Base-by-base conservation (phyloP, 2,329 filamentous ascomycete species). In the Graphilbum sp. region DNA sequence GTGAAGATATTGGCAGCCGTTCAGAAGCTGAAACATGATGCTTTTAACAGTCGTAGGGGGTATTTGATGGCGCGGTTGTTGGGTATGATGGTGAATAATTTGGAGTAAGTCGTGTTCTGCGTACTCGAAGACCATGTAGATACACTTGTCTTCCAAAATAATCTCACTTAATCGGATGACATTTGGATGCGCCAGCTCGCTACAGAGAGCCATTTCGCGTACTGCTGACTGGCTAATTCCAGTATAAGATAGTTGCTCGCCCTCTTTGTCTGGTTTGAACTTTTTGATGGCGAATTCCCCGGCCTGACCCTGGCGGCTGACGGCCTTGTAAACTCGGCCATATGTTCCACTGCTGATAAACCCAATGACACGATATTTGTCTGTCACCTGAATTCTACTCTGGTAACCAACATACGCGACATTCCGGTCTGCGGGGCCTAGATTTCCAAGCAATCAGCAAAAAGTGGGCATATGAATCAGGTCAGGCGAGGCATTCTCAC, bases 91-190 rank as follows among this genome's bases (percentile, higher is more conserved):
- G 55, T 98, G 90, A 48, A 98, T 95, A 54, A 98, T 96, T 57
- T 98, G 90, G 5, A 98, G 67, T 29, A 98, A 63, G 57, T 98
- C 90, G 57, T 98, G 90, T 59, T 98, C 90, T 47, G 90, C 90
- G 56, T 94, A 98, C 57, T 96, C 90, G 50, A 98, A 96, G 2
- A 98, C 87, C 81, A 98, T 98, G 60, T 87, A 98, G 55, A 98
- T 96, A 62, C 87, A 95, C 63, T 96, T 96, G 58, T 94, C 87
- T 60, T 98, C 88, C 3, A 98, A 68, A 50, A 98, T 94, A 51
- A 94, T 96, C 59, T 98, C 90, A 44, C 88, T 76, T 1, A 95
- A 73, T 42, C 80, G 76, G 47, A 98, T 88, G 25, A 98, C 78
- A 54, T 96, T 96, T 40, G 74, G 66, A 56, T 98, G 86, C 41